Evolutionary conservation across 176 grass and related monocot species (phyloP).

Genomic region (Ensete ventricosum): DNA sequence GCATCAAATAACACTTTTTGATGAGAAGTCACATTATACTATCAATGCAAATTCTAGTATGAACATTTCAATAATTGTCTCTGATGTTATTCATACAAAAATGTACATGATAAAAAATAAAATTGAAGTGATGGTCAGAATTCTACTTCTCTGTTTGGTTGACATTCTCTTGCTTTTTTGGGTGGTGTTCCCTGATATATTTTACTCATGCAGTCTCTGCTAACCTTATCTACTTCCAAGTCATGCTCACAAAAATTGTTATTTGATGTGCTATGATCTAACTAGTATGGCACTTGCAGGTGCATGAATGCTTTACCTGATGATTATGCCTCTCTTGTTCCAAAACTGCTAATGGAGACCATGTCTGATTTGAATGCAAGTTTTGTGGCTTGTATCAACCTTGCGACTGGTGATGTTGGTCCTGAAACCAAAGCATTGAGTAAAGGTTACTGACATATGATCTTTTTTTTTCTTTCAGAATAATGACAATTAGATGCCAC

Average conservation of each 20-base stretch:
- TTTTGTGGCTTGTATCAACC: slow-evolving; percentile 73
- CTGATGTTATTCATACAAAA: not conserved
- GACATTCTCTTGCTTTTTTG: not conserved
- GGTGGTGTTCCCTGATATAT: too few relatives aligned
- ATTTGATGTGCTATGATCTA: not conserved
- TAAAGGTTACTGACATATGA: slow-evolving; percentile 50
- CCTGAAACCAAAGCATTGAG: slow-evolving; percentile 84
- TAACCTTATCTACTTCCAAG: not conserved
- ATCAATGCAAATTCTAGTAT: not conserved
- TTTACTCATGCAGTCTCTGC: too few relatives aligned
- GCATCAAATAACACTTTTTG: too few relatives aligned
- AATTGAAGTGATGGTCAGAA: not conserved
- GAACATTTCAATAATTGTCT: not conserved
- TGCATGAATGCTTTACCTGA: slow-evolving; percentile 85
- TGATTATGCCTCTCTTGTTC: slow-evolving; percentile 84
- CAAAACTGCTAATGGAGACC: slow-evolving; percentile 74
- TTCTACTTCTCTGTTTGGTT: not conserved
- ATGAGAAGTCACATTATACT: not conserved
- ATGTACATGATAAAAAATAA: not conserved
- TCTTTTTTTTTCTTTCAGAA: not conserved
- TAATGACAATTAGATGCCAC: not conserved
- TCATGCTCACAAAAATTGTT: not conserved
- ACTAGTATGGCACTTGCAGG: slow-evolving; percentile 41
- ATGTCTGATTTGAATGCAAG: slow-evolving; percentile 74
- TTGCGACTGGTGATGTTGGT: slow-evolving; percentile 93